phyloP scores from a whole-genome alignment of 768 basidiomycete species.

The Pisolithus marmoratus region DNA sequence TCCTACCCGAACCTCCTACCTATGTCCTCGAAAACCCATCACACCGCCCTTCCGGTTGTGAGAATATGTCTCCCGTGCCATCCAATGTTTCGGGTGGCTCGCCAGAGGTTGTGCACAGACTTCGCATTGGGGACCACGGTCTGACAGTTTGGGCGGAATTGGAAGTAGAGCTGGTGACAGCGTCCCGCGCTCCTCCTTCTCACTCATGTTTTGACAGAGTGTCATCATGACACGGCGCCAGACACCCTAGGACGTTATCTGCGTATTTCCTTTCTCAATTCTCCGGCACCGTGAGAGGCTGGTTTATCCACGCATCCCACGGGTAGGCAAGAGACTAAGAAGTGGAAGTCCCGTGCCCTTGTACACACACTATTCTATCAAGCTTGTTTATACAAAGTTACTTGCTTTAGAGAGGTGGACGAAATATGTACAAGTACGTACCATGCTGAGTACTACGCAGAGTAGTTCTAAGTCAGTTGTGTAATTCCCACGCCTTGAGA shows the following conservation, averaged over 20 bases:
- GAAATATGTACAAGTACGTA: too few relatives aligned
- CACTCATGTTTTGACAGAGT: slow-evolving; percentile 26
- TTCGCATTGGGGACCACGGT: too few relatives aligned
- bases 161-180: slow-evolving; percentile 2
- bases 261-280: slow-evolving; percentile 8
- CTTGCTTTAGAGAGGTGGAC: too few relatives aligned
- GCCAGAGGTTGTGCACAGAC: too few relatives aligned
- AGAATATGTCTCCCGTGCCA: not conserved
- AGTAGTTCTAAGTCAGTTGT: too few relatives aligned
- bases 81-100: not conserved
- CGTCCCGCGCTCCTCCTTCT: slow-evolving; percentile 14
- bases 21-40: slow-evolving; percentile 8
- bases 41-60: not conserved
- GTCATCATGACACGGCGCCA: slow-evolving; percentile 11
- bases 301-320: not conserved
- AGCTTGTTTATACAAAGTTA: too few relatives aligned
- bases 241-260: slow-evolving; percentile 26
- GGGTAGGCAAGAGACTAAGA: not conserved
- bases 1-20: slow-evolving; percentile 15
- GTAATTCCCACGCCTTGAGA: not conserved
- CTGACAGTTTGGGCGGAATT: too few relatives aligned
- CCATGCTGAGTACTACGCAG: too few relatives aligned
- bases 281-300: slow-evolving; percentile 1
- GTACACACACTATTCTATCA: too few relatives aligned
- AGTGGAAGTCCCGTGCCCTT: too few relatives aligned